Conservation (phyloP, 2,329 filamentous ascomycete species). For the Phialocephala sp. region DNA sequence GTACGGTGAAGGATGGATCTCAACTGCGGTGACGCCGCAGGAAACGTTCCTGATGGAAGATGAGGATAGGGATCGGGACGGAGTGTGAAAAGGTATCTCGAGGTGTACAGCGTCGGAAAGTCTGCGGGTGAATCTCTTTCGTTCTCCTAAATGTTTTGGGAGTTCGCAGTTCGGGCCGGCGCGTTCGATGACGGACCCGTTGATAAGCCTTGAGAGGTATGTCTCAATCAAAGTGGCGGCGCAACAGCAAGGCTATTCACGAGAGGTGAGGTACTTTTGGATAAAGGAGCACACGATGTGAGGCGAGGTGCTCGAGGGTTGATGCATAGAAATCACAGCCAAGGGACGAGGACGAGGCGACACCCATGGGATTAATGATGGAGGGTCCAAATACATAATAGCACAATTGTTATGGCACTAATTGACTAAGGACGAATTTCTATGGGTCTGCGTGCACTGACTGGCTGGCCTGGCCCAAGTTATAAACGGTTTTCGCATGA, state of each 20-base stretch:
- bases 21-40: conserved; percentile 19
- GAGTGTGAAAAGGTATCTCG: background rate
- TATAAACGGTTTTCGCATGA: background rate
- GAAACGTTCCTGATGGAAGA: conserved; percentile 19
- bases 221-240: conserved; percentile 14
- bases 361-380: conserved; percentile 9
- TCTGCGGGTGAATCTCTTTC: conserved; percentile 22
- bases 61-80: conserved; percentile 1
- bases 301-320: background rate
- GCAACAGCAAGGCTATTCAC: conserved; percentile 12
- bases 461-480: background rate
- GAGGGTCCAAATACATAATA: conserved; percentile 13
- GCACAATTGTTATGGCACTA: background rate
- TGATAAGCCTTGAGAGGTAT: conserved; percentile 19
- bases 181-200: conserved; percentile 18
- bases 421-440: background rate
- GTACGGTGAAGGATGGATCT: conserved; percentile 14
- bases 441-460: conserved; percentile 3
- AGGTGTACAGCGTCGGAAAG: conserved; percentile 21
- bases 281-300: conserved; percentile 10
- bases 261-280: conserved; percentile 5
- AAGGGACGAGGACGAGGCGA: conserved; percentile 8
- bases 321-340: background rate
- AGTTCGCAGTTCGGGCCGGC: conserved; percentile 14
- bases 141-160: conserved; percentile 16